Conservation (phyloP, 345 rosid species). For the Draba incana region DNA sequence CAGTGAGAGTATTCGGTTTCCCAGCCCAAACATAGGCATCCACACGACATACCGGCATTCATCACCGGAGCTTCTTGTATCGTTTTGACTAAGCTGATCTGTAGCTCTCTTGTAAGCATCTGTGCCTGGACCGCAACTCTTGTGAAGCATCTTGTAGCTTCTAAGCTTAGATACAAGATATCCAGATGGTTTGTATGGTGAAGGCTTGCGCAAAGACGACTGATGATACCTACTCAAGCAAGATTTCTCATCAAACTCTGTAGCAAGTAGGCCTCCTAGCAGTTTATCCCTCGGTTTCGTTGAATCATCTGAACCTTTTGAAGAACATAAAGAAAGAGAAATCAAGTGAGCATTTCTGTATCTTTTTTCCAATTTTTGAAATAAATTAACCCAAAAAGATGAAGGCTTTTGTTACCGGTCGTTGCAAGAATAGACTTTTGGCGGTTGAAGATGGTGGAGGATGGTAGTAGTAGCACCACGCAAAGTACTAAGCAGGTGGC, state of each 20-base stretch:
- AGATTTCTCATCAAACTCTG: conserved; percentile 49
- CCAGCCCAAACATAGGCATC: conserved; percentile 56
- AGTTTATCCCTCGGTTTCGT: conserved; percentile 37
- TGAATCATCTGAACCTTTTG: conserved; percentile 38
- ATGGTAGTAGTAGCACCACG: conserved; percentile 27
- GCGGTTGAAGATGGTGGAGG: conserved; percentile 19
- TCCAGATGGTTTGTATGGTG: conserved; percentile 47
- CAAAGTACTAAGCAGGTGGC: conserved; percentile 30
- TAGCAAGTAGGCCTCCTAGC: conserved; percentile 50
- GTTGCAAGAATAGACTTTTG: background rate
- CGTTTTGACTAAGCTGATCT: conserved; percentile 35
- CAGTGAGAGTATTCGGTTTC: conserved; percentile 59
- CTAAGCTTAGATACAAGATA: conserved; percentile 58
- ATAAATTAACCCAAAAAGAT: background rate
- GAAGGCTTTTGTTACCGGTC: background rate
- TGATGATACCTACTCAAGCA: conserved; percentile 54
- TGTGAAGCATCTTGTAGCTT: conserved; percentile 59
- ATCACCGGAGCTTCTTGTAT: conserved; percentile 11
- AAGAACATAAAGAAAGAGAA: background rate
- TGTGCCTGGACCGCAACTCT: conserved; percentile 59
- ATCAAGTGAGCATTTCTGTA: conserved; percentile 14
- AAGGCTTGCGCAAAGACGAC: conserved; percentile 47
- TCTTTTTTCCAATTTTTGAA: background rate
- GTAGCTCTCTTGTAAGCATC: conserved; percentile 49
- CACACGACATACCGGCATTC: conserved; percentile 61